Conservation (phyloP, 2,329 filamentous ascomycete species). For the Aspergillus sergii region DNA sequence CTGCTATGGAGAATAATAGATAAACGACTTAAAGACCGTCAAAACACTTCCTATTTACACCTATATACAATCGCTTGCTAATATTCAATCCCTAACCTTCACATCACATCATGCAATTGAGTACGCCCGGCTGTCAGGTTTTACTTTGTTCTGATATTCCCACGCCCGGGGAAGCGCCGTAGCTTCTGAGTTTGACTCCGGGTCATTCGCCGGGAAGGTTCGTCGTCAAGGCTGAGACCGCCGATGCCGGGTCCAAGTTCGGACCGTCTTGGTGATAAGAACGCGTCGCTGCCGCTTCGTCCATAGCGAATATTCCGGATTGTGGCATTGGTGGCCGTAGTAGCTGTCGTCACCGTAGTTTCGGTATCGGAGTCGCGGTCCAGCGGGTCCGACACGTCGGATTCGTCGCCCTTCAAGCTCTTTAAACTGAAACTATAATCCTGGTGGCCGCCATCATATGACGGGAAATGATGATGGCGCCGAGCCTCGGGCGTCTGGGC, state of each 20-base stretch:
- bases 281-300: conserved; percentile 20
- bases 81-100: neutral
- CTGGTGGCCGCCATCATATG: conserved; percentile 21
- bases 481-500: conserved; percentile 27
- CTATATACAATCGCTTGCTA: neutral
- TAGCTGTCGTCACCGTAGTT: conserved; percentile 38
- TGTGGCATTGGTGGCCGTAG: conserved; percentile 36
- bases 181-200: conserved; percentile 37
- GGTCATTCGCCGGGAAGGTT: conserved; percentile 36
- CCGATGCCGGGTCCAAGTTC: conserved; percentile 38
- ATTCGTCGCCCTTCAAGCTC: conserved; percentile 34
- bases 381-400: conserved; percentile 32
- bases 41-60: neutral
- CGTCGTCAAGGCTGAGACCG: conserved; percentile 38
- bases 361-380: conserved; percentile 41
- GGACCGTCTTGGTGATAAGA: conserved; percentile 34
- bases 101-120: neutral
- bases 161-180: conserved; percentile 19
- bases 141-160: neutral
- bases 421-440: conserved; percentile 38
- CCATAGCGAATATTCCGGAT: conserved; percentile 41
- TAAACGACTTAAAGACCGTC: neutral
- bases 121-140: neutral
- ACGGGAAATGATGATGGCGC: conserved; percentile 25
- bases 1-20: neutral